phyloP scores from a whole-genome alignment of 2,329 filamentous ascomycete species.

The Teratosphaeria destructans region DNA sequence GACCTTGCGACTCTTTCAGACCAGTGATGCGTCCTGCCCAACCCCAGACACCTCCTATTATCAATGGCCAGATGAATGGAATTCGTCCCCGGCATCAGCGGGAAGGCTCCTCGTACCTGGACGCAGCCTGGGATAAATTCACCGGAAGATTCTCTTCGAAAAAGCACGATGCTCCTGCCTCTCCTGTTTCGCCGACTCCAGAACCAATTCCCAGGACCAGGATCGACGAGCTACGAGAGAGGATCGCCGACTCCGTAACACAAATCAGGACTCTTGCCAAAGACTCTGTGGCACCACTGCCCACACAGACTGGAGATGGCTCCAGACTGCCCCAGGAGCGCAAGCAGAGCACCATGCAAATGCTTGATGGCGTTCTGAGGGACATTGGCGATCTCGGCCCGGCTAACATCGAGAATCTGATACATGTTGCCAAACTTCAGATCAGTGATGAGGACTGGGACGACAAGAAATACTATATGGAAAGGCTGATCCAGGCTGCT shows the following conservation, averaged over 20 bases:
- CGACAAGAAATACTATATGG: constrained; percentile 54
- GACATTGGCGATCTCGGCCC: constrained; percentile 17
- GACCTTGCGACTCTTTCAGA: neutral
- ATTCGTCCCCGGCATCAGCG: neutral
- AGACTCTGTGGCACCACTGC: constrained; percentile 23
- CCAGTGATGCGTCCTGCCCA: neutral
- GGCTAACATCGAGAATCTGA: constrained; percentile 24
- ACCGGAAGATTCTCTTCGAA: neutral
- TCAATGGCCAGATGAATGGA: neutral
- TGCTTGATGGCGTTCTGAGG: constrained; percentile 8
- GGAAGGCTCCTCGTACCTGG: neutral
- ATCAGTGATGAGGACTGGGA: constrained; percentile 43
- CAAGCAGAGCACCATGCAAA: constrained; percentile 11
- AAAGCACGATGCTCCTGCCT: neutral
- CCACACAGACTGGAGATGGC: constrained; percentile 36
- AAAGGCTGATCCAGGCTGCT: constrained; percentile 42
- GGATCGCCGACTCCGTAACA: constrained; percentile 15
- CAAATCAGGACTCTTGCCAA: constrained; percentile 20
- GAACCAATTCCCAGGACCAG: constrained; percentile 14
- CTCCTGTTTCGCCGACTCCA: neutral
- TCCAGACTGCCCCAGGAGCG: constrained; percentile 25
- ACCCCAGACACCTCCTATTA: neutral
- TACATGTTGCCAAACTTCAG: constrained; percentile 28
- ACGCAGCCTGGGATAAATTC: neutral
- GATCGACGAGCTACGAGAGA: constrained; percentile 15